A percentile compares a stretch with the other conserved stretches of the same genome.
These are phyloP conservation scores for Botrytis fragariae DNA, from an alignment of 2,329 filamentous ascomycete genomes.

Conservation along the genomic window DNA sequence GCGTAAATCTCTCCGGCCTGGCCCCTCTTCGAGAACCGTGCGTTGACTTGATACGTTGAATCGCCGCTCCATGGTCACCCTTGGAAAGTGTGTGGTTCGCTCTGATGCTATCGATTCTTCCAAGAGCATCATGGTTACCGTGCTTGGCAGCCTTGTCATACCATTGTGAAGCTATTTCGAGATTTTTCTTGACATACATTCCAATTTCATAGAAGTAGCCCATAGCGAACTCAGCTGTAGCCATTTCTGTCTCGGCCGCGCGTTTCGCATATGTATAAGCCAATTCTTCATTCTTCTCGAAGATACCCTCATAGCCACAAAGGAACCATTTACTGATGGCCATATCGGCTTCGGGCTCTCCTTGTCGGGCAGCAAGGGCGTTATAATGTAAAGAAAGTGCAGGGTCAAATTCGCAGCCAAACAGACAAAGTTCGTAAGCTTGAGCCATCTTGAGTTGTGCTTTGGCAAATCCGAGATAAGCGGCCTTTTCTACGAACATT, in stretches of 20 bases:
- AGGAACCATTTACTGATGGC: slow-evolving; percentile 98
- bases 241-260: slow-evolving; percentile 75
- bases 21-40: slow-evolving; percentile 66
- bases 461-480: slow-evolving; percentile 92
- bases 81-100: slow-evolving; percentile 82
- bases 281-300: slow-evolving; percentile 92
- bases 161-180: slow-evolving; percentile 82
- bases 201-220: slow-evolving; percentile 98
- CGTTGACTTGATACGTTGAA: slow-evolving; percentile 81
- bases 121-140: slow-evolving; percentile 85
- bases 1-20: slow-evolving; percentile 59
- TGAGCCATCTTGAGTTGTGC: slow-evolving; percentile 97
- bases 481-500: slow-evolving; percentile 92
- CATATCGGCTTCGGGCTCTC: slow-evolving; percentile 89
- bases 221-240: slow-evolving; percentile 93
- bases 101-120: slow-evolving; percentile 78
- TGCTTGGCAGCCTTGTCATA: slow-evolving; percentile 86
- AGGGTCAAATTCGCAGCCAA: slow-evolving; percentile 93
- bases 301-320: slow-evolving; percentile 88
- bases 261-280: slow-evolving; percentile 89
- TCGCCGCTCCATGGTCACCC: slow-evolving; percentile 85
- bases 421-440: slow-evolving; percentile 88
- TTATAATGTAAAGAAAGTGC: slow-evolving; percentile 94
- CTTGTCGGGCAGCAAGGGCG: slow-evolving; percentile 85
- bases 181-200: slow-evolving; percentile 80